phyloP scores from a whole-genome alignment of 1,284 basidiomycete species.

The Austropuccinia psidii region DNA sequence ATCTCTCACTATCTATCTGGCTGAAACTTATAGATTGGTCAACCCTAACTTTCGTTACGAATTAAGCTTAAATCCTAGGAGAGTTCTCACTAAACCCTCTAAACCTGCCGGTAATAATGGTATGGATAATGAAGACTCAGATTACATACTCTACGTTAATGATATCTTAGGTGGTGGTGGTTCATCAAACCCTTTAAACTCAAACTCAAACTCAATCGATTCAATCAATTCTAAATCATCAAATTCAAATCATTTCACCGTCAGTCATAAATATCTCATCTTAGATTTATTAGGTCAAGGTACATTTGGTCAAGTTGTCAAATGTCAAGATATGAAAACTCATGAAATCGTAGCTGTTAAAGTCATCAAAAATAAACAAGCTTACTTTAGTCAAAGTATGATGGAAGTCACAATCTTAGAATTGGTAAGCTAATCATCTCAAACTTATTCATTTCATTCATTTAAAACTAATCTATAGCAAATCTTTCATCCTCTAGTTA shows the following conservation, averaged over 20 bases:
- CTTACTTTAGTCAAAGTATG: constrained; percentile 99
- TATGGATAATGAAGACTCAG: constrained; percentile 92
- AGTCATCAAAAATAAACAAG: constrained; percentile 99
- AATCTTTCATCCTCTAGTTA: constrained; percentile 55
- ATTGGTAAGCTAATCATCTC: constrained; percentile 57
- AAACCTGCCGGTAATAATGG: constrained; percentile 89
- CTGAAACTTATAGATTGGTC: constrained; percentile 83
- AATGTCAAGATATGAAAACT: constrained; percentile 98
- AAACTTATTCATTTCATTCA: neutral
- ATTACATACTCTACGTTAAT: constrained; percentile 95
- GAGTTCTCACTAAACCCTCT: constrained; percentile 90
- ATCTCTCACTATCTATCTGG: constrained; percentile 73
- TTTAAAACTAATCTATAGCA: neutral
- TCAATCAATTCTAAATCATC: neutral
- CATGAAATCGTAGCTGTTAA: constrained; percentile 98
- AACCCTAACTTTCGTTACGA: constrained; percentile 89
- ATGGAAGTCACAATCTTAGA: constrained; percentile 99
- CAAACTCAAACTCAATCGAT: constrained; percentile 53
- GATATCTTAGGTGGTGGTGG: constrained; percentile 67
- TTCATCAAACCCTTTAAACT: too few relatives aligned
- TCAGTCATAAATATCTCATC: constrained; percentile 73
- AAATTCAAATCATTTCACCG: neutral
- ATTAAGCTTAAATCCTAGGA: constrained; percentile 78
- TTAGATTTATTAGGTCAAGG: constrained; percentile 96
- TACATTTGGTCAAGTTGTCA: constrained; percentile 98